phyloP scores from a whole-genome alignment of 768 basidiomycete genomes.

The Suillus hirtellus region DNA sequence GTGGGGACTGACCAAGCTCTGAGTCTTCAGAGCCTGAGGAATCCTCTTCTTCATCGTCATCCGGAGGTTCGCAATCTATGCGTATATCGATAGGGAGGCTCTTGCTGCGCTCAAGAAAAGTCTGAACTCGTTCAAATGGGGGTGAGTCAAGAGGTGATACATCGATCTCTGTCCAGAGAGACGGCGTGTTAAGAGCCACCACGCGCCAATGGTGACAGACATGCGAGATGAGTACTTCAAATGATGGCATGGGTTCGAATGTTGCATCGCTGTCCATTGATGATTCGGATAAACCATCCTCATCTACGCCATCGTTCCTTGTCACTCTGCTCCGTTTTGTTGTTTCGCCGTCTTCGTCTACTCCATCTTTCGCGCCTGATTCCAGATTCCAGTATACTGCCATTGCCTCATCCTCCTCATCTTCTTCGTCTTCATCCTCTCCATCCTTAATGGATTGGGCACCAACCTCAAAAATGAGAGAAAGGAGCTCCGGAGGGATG shows the following conservation, averaged over 20 bases:
- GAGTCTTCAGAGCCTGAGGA: conserved; percentile 30
- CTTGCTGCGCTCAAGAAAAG: conserved; percentile 55
- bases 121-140: conserved; percentile 44
- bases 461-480: conserved; percentile 54
- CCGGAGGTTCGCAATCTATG: conserved; percentile 43
- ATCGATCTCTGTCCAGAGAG: conserved; percentile 53
- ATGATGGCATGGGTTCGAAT: conserved; percentile 28
- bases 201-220: conserved; percentile 63
- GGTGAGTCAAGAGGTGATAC: conserved; percentile 28
- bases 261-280: conserved; percentile 6
- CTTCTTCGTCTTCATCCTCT: conserved; percentile 31
- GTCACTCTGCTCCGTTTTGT: conserved; percentile 2
- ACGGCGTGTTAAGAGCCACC: conserved; percentile 50
- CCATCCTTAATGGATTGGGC: conserved; percentile 38
- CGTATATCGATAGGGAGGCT: conserved; percentile 53
- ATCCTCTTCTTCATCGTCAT: conserved; percentile 24
- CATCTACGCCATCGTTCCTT: conserved; percentile 6
- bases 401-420: conserved; percentile 35
- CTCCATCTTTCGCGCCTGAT: conserved; percentile 37
- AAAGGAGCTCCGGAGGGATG: conserved; percentile 58
- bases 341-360: conserved; percentile 20
- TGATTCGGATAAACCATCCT: conserved; percentile 7
- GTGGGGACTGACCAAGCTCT: conserved; percentile 19
- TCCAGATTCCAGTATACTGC: conserved; percentile 29
- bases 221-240: conserved; percentile 60